Conservation (phyloP, 2,329 filamentous ascomycete species). For the Fusarium concolor region DNA sequence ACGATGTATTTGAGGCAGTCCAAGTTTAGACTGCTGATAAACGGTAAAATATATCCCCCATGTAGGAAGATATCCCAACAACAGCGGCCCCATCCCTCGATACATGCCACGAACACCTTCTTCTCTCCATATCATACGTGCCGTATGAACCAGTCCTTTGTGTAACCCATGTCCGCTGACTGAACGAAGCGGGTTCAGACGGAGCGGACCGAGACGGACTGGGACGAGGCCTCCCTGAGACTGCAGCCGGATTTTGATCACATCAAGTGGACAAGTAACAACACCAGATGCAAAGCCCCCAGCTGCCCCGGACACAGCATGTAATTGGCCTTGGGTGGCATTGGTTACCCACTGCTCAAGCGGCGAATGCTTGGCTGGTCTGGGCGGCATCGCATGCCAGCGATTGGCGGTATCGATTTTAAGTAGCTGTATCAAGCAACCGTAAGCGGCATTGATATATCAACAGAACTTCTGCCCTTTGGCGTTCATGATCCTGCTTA, state of each 20-base stretch:
- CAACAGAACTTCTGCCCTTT: too few species aligned
- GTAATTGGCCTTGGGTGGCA: slow-evolving; percentile 74
- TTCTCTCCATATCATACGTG: slow-evolving; percentile 82
- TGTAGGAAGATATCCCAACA: slow-evolving; percentile 92
- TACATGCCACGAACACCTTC: slow-evolving; percentile 93
- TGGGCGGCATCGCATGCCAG: slow-evolving; percentile 8
- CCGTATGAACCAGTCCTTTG: slow-evolving; percentile 86
- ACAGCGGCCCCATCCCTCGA: slow-evolving; percentile 89
- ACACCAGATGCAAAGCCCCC: slow-evolving; percentile 92
- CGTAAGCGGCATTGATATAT: too few species aligned
- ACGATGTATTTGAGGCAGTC: slow-evolving; percentile 75
- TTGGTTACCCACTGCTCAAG: slow-evolving; percentile 59
- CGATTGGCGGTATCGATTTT: too few species aligned
- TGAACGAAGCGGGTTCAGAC: slow-evolving; percentile 68
- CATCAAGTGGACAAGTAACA: slow-evolving; percentile 95
- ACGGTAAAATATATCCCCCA: slow-evolving; percentile 98
- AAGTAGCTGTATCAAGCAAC: too few species aligned
- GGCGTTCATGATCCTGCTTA: too few species aligned
- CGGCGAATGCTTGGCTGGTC: slow-evolving; percentile 2
- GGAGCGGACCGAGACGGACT: slow-evolving; percentile 47
- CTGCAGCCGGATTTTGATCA: slow-evolving; percentile 98
- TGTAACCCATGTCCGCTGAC: slow-evolving; percentile 67
- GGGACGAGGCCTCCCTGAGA: slow-evolving; percentile 85
- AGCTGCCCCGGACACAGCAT: slow-evolving; percentile 85
- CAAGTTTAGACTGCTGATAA: slow-evolving; percentile 87